Base-by-base conservation (phyloP, 768 basidiomycete species). In the button mushroom (Agaricus bisporus) region DNA sequence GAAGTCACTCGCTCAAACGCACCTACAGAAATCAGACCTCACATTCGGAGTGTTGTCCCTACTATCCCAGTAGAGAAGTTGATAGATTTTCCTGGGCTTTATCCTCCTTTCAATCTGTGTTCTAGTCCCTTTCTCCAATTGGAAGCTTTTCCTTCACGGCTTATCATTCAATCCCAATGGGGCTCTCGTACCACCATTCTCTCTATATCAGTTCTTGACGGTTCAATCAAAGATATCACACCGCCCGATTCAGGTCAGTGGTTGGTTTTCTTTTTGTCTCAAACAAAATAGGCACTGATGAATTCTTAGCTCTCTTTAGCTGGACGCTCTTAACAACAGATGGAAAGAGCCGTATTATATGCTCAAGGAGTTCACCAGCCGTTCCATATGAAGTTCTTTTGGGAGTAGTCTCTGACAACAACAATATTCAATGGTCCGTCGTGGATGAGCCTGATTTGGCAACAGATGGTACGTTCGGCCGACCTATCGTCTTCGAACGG, bases 61-160 rank as follows among this genome's bases (percentile, higher is more conserved):
- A 59, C 73, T 8, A 59, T 68, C 1, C 71, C 80, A 2, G 64
- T 69, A 42, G 72, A 75, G 25, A 70, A 75, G 0, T 58, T 60
- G 2, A 36, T 57, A 2, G 61, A 62, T 0, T 88, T 87, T 64
- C 86, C 86, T 0, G 86, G 87, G 0, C 66, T 89, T 1, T 88
- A 81, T 57, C 72, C 79, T 5, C 70, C 78, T 15, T 72, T 68
- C 55, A 76, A 74, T 56, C 66, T 87, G 15, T 64, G 74, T 0
- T 38, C 68, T 0, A 64, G 61, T 1, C 74, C 80, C 0, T 77
- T 47, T 48, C 12, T 49, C 41, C 3, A 61, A 26, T 10, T 58
- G 56, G 11, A 56, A 55, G 9, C 51, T 15, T 45, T 36, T 9
- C 36, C 49, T 6, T 44, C 66, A 1, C 62, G 64, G 20, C 51